Evolutionary conservation across 768 basidiomycete species (phyloP).

Genomic region (Russula abietina): DNA sequence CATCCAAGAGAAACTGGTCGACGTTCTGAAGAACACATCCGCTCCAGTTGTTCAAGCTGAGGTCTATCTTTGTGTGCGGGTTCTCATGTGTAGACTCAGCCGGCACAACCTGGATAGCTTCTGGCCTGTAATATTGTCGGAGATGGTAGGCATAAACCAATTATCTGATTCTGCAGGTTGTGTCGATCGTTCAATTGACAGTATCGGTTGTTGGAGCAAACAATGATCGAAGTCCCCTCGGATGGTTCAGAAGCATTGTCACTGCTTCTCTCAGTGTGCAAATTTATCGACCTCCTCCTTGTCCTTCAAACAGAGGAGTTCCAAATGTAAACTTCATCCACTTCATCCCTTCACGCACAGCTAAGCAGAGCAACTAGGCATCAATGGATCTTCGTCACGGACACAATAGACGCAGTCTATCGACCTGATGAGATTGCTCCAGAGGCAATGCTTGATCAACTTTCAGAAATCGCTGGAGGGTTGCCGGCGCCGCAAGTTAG

Average conservation of each 20-base stretch:
- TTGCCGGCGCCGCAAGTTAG: constrained; percentile 45
- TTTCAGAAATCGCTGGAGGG: constrained; percentile 75
- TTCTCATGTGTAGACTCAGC: constrained; percentile 84
- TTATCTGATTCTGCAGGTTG: neutral
- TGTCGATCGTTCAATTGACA: constrained; percentile 30
- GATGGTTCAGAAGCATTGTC: constrained; percentile 84
- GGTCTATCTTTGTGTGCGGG: constrained; percentile 89
- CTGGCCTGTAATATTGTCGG: constrained; percentile 93
- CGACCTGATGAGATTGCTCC: constrained; percentile 78
- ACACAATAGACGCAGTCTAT: constrained; percentile 93
- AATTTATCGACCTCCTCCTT: constrained; percentile 89
- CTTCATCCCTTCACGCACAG: neutral
- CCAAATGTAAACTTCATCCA: constrained; percentile 64
- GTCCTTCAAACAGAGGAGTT: constrained; percentile 95
- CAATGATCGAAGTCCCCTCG: constrained; percentile 59
- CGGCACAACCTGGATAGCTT: constrained; percentile 90
- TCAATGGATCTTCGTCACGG: constrained; percentile 98
- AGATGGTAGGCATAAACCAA: constrained; percentile 52
- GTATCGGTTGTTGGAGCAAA: constrained; percentile 88
- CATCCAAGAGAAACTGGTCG: constrained; percentile 96
- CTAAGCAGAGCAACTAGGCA: constrained; percentile 45
- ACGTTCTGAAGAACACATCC: constrained; percentile 73
- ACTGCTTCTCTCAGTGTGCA: constrained; percentile 82
- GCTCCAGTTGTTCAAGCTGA: constrained; percentile 87
- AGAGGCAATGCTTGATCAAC: constrained; percentile 84